Evolutionary conservation across 352 stramenopile genomes (phyloP), one percentile per base, ranked within the genome.

Genomic region (Globisporangium megalacanthum): DNA sequence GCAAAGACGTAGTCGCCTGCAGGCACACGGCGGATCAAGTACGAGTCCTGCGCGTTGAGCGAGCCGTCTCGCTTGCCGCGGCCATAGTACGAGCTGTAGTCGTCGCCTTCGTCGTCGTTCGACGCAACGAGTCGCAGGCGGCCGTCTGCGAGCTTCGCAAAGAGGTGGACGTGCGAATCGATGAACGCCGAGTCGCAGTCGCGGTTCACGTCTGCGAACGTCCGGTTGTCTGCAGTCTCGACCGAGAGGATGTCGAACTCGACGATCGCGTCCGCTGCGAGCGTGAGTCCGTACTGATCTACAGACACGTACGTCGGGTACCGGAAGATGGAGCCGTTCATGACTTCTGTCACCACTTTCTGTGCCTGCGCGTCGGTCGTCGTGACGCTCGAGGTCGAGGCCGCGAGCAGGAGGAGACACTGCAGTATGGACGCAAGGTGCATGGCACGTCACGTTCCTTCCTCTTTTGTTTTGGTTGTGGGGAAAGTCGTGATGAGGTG

Each of bases 141-240:
- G 5, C 68, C 63, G 4, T 79, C 62, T 0, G 56, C 52, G 4
- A 29, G 39, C 33, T 69, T 71, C 22, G 55, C 42, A 49, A 83
- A 87, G 10, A 88, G 56, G 46, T 69, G 77, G 11, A 88, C 61
- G 35, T 87, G 72, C 17, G 80, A 82, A 65, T 88, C 77, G 44
- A 90, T 87, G 60, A 70, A 88, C 1, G 77, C 75, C 57, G 77
- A 90, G 63, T 90, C 80, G 47, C 80, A 90, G 54, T 90, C 75
- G 7, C 35, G 33, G 59, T 90, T 90, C 11, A 90, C 77, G 49
- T 90, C 80, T 0, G 63, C 29, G 56, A 82, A 82, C 31, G 68
- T 79, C 33, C 51, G 33, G 55, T 82, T 82, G 50, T 76, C 65
- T 14, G 56, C 56, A 6, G 75, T 86, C 64, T 88, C 80, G 67